Evolutionary conservation across 192 early-diverging fungal species (phyloP).

Genomic region (Umbelopsis sp.): DNA sequence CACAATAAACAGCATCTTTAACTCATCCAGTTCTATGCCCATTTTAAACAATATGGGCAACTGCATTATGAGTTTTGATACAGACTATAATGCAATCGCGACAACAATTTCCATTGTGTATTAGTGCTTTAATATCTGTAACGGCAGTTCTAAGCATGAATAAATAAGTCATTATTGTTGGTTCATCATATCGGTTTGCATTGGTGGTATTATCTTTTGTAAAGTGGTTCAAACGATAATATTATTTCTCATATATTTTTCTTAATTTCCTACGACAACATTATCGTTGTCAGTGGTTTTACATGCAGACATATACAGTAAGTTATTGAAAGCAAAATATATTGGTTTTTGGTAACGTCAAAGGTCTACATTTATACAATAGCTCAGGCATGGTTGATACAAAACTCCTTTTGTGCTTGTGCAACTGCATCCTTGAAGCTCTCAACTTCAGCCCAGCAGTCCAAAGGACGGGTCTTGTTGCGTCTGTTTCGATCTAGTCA

Average conservation of each 20-base stretch:
- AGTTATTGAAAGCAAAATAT: not conserved
- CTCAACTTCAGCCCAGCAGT: slow-evolving; percentile 44
- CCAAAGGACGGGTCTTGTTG: slow-evolving; percentile 32
- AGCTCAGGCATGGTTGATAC: slow-evolving; percentile 6
- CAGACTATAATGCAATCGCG: too few relatives aligned
- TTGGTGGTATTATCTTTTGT: too few relatives aligned
- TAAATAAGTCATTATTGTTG: not conserved
- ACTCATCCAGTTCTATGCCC: not conserved
- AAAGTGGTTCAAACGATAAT: too few relatives aligned
- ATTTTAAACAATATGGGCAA: too few relatives aligned
- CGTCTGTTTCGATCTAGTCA: slow-evolving; percentile 16
- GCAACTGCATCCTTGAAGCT: slow-evolving; percentile 39
- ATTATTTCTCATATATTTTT: too few relatives aligned
- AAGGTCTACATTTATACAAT: slow-evolving; percentile 13
- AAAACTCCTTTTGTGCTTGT: slow-evolving; percentile 35
- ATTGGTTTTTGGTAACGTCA: slow-evolving; percentile 8
- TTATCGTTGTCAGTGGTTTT: not conserved
- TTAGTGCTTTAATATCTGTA: not conserved
- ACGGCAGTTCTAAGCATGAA: not conserved
- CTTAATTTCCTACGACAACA: not conserved
- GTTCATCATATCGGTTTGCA: too few relatives aligned
- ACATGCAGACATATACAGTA: not conserved
- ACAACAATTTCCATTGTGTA: too few relatives aligned
- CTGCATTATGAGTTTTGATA: too few relatives aligned
- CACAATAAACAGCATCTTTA: not conserved